These are phyloP conservation scores for Luzula sylvatica DNA, from an alignment of 176 grass and related monocot genomes.

Conservation along the genomic window DNA sequence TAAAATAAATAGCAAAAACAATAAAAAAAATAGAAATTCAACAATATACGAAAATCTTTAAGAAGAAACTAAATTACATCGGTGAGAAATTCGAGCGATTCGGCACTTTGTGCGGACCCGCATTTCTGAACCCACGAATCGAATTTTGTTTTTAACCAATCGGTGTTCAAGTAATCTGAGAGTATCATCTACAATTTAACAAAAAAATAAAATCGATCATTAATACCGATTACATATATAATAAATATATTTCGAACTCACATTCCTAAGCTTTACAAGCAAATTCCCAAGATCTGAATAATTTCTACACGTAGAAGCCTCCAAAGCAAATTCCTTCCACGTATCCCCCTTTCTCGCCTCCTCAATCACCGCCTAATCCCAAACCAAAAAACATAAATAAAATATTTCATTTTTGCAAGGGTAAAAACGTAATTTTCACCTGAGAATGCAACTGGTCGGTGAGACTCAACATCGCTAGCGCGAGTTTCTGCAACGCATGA, in stretches of 20 bases:
- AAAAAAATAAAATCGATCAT: slow-evolving; percentile 2
- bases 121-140: slow-evolving; percentile 58
- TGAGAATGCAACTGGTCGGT: slow-evolving; percentile 68
- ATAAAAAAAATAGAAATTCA: slow-evolving; percentile 15
- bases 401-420: neutral
- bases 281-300: slow-evolving; percentile 89
- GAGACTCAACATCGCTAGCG: slow-evolving; percentile 72
- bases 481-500: slow-evolving; percentile 79
- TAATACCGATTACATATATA: neutral
- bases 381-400: slow-evolving; percentile 23
- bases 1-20: slow-evolving; percentile 22
- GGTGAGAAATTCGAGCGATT: slow-evolving; percentile 61
- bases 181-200: slow-evolving; percentile 74
- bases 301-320: slow-evolving; percentile 61
- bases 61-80: slow-evolving; percentile 77
- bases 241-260: slow-evolving; percentile 27
- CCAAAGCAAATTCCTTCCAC: slow-evolving; percentile 81
- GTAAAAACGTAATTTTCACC: slow-evolving; percentile 25
- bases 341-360: slow-evolving; percentile 48
- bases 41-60: slow-evolving; percentile 28
- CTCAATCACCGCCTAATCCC: slow-evolving; percentile 71
- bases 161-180: slow-evolving; percentile 43
- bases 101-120: slow-evolving; percentile 35
- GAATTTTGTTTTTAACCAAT: slow-evolving; percentile 56
- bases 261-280: slow-evolving; percentile 84